Percentiles rank a stretch among this genome's conserved stretches.
These are phyloP conservation scores for Hemileccinum rubropunctum DNA, from an alignment of 768 basidiomycete species.

Conservation along the genomic window DNA sequence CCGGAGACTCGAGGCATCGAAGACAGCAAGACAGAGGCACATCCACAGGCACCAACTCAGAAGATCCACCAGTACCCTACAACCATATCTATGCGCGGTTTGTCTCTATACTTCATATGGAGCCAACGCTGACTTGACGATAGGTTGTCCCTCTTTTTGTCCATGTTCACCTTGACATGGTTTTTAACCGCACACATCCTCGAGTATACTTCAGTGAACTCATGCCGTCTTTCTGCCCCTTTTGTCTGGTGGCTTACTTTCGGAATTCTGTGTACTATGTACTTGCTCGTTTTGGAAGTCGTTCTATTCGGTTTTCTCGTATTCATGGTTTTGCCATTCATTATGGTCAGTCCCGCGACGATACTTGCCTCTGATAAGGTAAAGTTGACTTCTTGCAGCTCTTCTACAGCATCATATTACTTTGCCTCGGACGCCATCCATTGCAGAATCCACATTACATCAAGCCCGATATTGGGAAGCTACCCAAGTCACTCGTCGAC, in stretches of 20 bases:
- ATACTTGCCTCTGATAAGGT: conserved; percentile 1
- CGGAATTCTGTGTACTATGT: conserved; percentile 75
- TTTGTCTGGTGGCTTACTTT: conserved; percentile 88
- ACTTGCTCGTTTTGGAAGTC: conserved; percentile 71
- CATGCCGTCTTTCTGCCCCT: conserved; percentile 71
- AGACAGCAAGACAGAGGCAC: conserved; percentile 21
- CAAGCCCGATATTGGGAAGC: conserved; percentile 74
- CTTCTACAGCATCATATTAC: conserved; percentile 73
- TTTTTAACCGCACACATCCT: conserved; percentile 80
- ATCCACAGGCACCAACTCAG: conserved; percentile 18
- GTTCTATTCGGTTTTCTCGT: conserved; percentile 72
- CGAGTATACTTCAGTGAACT: conserved; percentile 70
- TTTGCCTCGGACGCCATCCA: conserved; percentile 79
- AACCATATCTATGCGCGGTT: conserved; percentile 30
- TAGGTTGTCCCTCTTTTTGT: conserved; percentile 59
- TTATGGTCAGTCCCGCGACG: conserved; percentile 57
- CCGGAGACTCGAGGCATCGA: conserved; percentile 15
- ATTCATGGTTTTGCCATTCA: conserved; percentile 73
- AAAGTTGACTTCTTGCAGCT: conserved; percentile 41
- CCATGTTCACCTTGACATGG: conserved; percentile 75
- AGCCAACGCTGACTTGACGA: conserved; percentile 15
- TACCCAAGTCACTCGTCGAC: conserved; percentile 69
- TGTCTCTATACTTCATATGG: neutral
- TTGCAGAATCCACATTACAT: conserved; percentile 70
- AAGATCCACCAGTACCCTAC: conserved; percentile 24